Evolutionary conservation across 2,329 filamentous ascomycete species (phyloP).

Genomic region (Claviceps digitariae): DNA sequence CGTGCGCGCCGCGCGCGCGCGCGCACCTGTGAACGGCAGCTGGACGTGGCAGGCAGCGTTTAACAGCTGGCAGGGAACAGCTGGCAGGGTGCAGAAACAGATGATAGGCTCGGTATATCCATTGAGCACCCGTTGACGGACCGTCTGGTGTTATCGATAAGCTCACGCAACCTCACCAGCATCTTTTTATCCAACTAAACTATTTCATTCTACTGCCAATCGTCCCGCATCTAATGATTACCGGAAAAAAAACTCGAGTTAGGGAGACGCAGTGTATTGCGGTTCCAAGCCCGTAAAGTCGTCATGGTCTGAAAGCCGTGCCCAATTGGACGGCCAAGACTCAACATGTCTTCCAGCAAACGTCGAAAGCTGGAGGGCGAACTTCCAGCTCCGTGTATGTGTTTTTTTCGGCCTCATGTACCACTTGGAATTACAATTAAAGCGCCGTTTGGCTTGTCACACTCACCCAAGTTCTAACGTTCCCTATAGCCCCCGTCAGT

Average conservation of each 20-base stretch:
- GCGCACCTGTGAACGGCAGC: neutral
- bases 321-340: neutral
- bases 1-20: neutral
- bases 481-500: slow-evolving; percentile 13
- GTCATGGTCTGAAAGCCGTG: neutral
- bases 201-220: neutral
- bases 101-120: too few species aligned
- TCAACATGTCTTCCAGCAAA: slow-evolving; percentile 17
- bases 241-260: neutral
- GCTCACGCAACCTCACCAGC: neutral
- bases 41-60: neutral
- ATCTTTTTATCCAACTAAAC: neutral
- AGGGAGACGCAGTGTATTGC: neutral
- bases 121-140: too few species aligned
- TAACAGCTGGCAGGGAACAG: neutral
- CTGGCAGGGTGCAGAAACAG: neutral
- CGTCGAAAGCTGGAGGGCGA: slow-evolving; percentile 21
- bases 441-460: neutral
- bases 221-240: too few species aligned
- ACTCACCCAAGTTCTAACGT: neutral
- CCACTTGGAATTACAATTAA: neutral
- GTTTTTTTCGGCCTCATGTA: neutral
- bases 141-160: slow-evolving; percentile 1
- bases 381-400: slow-evolving; percentile 18
- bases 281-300: neutral